phyloP scores from a whole-genome alignment of 2,329 filamentous ascomycete species.

The Alternaria sp. region DNA sequence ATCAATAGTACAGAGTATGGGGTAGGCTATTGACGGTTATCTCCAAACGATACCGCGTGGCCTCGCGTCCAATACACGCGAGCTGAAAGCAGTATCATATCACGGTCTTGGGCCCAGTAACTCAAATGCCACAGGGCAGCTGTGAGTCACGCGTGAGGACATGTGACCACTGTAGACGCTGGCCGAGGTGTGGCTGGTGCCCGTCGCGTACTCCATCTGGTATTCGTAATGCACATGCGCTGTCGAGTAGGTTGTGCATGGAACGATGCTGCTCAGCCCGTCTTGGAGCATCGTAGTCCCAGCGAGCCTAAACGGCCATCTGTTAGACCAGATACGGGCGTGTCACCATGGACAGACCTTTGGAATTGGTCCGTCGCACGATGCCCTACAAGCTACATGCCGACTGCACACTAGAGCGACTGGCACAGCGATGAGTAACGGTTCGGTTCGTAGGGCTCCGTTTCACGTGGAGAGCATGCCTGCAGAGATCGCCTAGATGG shows the following conservation, averaged over 20 bases:
- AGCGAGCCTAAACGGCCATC: neutral
- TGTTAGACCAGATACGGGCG: constrained; percentile 5
- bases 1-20: constrained; percentile 17
- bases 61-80: constrained; percentile 19
- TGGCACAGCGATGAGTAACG: constrained; percentile 1
- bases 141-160: constrained; percentile 16
- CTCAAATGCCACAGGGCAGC: constrained; percentile 3
- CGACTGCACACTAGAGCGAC: constrained; percentile 4
- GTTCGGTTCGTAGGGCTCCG: constrained; percentile 6
- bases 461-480: constrained; percentile 10
- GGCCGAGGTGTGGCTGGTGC: constrained; percentile 29
- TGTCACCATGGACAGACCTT: neutral
- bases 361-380: constrained; percentile 4
- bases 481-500: constrained; percentile 14
- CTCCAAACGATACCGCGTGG: constrained; percentile 8
- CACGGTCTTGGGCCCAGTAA: neutral
- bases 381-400: neutral
- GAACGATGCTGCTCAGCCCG: constrained; percentile 9
- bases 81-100: constrained; percentile 21
- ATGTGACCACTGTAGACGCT: constrained; percentile 20
- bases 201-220: neutral
- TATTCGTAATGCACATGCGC: neutral
- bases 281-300: neutral
- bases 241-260: constrained; percentile 9
- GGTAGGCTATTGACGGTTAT: constrained; percentile 9